Base-by-base conservation (phyloP, 495 filamentous ascomycete genomes). In the Hyaloscypha finlandica region DNA sequence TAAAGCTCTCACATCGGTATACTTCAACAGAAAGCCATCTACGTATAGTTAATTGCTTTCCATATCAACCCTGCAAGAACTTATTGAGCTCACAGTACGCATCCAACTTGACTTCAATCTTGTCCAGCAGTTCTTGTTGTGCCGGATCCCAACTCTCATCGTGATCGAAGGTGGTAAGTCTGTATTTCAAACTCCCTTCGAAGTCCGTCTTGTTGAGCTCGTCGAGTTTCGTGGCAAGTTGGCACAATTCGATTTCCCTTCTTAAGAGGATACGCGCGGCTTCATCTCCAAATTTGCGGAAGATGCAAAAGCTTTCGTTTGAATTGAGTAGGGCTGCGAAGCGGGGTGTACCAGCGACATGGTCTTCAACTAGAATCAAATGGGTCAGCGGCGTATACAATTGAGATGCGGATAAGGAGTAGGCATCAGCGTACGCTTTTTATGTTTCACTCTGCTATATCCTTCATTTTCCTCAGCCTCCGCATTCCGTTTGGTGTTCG, bases 241-340 rank as follows among this genome's bases (percentile, higher is more conserved):
- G 52, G 8, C 48, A 58, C 2, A 81, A 57, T 61, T 78, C 75
- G 48, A 76, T 74, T 48, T 79, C 74, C 31, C 74, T 74, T 56
- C 75, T 61, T 0, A 81, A 62, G 2, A 81, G 65, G 6, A 80
- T 59, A 45, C 78, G 70, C 6, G 45, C 74, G 14, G 74, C 73
- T 37, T 76, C 58, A 20, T 74, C 71, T 5, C 69, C 68, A 57
- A 74, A 80, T 42, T 69, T 71, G 25, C 79, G 75, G 61, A 67
- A 69, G 16, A 80, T 75, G 12, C 75, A 58, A 59, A 76, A 75
- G 51, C 73, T 74, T 6, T 71, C 66, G 57, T 77, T 71, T 37
- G 65, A 68, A 59, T 74, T 72, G 20, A 76, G 62, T 45, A 80
- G 71, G 0, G 76, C 75, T 0, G 75, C 77, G 3, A 81, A 51